These are phyloP conservation scores for Trichoderma sp. DNA, from an alignment of 2,329 filamentous ascomycete genomes.

Conservation along the genomic window DNA sequence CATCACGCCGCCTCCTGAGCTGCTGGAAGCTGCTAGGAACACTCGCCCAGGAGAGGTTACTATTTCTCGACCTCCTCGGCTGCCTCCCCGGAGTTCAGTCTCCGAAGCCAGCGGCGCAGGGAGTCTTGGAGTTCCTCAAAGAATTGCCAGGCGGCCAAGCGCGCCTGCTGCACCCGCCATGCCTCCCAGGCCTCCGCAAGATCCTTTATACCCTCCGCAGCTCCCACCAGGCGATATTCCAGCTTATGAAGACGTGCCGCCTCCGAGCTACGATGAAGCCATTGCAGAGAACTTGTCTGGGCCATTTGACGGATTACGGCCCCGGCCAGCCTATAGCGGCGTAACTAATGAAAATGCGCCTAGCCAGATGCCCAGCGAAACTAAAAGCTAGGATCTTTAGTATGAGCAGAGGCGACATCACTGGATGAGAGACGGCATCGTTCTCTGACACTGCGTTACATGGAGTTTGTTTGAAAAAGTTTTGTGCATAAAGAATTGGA, in stretches of 20 bases:
- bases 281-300: conserved; percentile 74
- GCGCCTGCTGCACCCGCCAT: conserved; percentile 33
- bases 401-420: background rate
- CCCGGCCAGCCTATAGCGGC: conserved; percentile 70
- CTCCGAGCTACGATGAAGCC: conserved; percentile 92
- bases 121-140: conserved; percentile 26
- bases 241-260: conserved; percentile 77
- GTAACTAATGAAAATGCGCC: conserved; percentile 65
- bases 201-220: conserved; percentile 64
- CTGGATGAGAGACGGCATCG: no score
- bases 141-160: conserved; percentile 34
- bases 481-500: conserved; percentile 1
- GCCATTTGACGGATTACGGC: conserved; percentile 64
- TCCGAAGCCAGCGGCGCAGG: conserved; percentile 33
- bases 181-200: conserved; percentile 42
- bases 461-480: background rate
- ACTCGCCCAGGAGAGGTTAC: conserved; percentile 47
- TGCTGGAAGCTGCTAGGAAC: conserved; percentile 63
- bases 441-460: no score
- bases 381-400: conserved; percentile 38
- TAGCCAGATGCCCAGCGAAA: conserved; percentile 49
- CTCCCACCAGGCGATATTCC: conserved; percentile 50
- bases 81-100: conserved; percentile 43
- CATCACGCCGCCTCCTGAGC: conserved; percentile 76
- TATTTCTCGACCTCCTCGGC: conserved; percentile 39